phyloP scores from a whole-genome alignment of 202 grass and related monocot species.

The Zoysia matrella region DNA sequence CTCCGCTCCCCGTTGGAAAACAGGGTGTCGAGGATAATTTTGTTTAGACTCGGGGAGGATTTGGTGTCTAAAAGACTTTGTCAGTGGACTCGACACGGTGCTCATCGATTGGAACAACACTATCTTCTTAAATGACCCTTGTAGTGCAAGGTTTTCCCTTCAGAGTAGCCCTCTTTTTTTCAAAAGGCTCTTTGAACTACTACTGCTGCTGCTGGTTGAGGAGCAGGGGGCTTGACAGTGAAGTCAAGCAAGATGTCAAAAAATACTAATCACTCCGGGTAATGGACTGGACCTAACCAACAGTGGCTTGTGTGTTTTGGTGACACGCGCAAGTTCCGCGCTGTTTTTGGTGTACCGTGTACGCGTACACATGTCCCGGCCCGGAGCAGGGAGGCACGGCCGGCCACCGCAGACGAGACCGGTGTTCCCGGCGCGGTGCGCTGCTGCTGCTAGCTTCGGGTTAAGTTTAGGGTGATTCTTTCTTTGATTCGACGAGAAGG shows the following conservation, averaged over 20 bases:
- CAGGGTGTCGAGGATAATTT: neutral
- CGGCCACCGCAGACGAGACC: too few species aligned
- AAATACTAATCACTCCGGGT: too few species aligned
- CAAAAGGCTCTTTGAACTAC: neutral
- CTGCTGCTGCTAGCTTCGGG: too few species aligned
- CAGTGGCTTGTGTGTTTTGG: too few species aligned
- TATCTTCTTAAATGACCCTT: neutral
- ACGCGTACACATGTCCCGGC: neutral
- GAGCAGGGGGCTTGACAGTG: too few species aligned
- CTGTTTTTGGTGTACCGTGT: neutral
- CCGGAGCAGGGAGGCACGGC: too few species aligned
- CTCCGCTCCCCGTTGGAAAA: neutral
- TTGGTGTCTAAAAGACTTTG: slow-evolving; percentile 4
- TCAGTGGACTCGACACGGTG: neutral
- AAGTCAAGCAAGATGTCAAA: too few species aligned
- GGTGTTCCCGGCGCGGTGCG: too few species aligned
- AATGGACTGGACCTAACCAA: too few species aligned
- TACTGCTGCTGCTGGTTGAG: neutral
- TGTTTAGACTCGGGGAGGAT: neutral
- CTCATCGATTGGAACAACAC: neutral
- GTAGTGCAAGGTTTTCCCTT: neutral
- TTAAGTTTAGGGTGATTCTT: too few species aligned
- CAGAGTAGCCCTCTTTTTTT: neutral
- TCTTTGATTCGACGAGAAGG: too few species aligned
- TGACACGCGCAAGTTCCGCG: too few species aligned